Base-by-base conservation (phyloP, 2,329 filamentous ascomycete genomes). In the Claviceps lovelessii region DNA sequence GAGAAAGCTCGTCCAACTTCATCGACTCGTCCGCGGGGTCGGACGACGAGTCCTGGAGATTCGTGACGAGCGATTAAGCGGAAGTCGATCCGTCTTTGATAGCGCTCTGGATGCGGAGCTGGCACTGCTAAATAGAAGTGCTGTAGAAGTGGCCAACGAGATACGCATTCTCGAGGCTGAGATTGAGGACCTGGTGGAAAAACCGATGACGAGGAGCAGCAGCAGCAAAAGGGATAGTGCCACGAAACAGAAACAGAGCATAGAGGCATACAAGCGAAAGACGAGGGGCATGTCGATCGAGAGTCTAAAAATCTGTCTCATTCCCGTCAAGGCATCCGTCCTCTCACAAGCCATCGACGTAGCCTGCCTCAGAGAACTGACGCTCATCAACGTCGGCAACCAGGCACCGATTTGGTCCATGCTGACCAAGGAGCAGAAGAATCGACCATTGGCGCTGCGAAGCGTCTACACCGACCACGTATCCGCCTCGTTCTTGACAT, bases 381-480 rank as follows among this genome's bases (percentile, higher is more conserved):
- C 80, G 1, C 69, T 86, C 29, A 73, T 86, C 49, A 83, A 82
- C 58, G 81, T 85, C 19, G 83, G 83, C 1, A 71, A 76, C 5
- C 83, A 86, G 63, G 72, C 72, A 33, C 69, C 75, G 0, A 76
- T 85, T 58, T 86, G 83, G 83, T 69, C 71, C 1, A 65, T 78
- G 54, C 66, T 85, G 46, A 67, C 72, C 19, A 78, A 75, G 59
- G 73, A 81, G 60, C 80, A 83, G 62, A 72, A 72, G 52, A 61
- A 69, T 1, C 66, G 70, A 9, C 74, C 77, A 0, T 67, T 85
- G 45, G 71, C 75, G 0, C 65, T 86, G 46, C 71, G 73, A 51
- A 79, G 76, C 58, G 77, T 86, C 54, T 80, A 79, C 59, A 84
- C 81, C 0, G 83, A 86, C 61, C 77, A 84, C 58, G 81, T 84